phyloP scores from a whole-genome alignment of 2,329 filamentous ascomycete genomes.

The Dactylonectria macrodidyma region DNA sequence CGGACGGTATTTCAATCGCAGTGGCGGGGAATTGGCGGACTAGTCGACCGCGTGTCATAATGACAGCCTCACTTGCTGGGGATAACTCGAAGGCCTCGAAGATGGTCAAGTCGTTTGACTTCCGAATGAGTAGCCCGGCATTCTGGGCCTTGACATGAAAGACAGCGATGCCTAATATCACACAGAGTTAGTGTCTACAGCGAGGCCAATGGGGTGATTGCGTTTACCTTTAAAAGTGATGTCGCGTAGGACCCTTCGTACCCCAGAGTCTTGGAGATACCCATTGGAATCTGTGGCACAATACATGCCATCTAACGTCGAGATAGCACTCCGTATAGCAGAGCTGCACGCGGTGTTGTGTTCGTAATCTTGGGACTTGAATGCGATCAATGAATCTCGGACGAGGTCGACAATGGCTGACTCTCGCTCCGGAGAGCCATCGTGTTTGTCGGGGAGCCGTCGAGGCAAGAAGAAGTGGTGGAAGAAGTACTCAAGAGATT shows the following conservation, averaged over 20 bases:
- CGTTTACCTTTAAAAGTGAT: not conserved
- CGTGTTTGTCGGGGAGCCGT: conserved; percentile 44
- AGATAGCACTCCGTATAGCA: conserved; percentile 2
- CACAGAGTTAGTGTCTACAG: too few relatives aligned
- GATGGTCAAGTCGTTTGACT: not conserved
- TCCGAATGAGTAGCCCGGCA: conserved; percentile 29
- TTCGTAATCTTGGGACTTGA: conserved; percentile 3
- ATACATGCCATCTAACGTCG: conserved; percentile 27
- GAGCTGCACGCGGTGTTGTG: not conserved
- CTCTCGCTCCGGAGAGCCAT: conserved; percentile 1
- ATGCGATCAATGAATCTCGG: conserved; percentile 11
- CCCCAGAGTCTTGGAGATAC: conserved; percentile 6
- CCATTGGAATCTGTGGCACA: conserved; percentile 5
- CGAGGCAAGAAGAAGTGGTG: conserved; percentile 52
- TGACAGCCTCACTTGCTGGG: conserved; percentile 22
- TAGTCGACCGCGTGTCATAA: conserved; percentile 19
- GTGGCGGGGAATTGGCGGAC: conserved; percentile 31
- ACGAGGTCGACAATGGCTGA: conserved; percentile 19
- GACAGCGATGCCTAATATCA: not conserved
- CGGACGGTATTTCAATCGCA: conserved; percentile 1
- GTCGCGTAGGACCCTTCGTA: not conserved
- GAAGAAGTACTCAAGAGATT: conserved; percentile 25
- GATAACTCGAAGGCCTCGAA: conserved; percentile 35
- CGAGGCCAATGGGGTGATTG: not conserved
- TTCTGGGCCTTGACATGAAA: conserved; percentile 33